Evolutionary conservation across 2,329 filamentous ascomycete species (phyloP).

Genomic region (Alternaria viburni): DNA sequence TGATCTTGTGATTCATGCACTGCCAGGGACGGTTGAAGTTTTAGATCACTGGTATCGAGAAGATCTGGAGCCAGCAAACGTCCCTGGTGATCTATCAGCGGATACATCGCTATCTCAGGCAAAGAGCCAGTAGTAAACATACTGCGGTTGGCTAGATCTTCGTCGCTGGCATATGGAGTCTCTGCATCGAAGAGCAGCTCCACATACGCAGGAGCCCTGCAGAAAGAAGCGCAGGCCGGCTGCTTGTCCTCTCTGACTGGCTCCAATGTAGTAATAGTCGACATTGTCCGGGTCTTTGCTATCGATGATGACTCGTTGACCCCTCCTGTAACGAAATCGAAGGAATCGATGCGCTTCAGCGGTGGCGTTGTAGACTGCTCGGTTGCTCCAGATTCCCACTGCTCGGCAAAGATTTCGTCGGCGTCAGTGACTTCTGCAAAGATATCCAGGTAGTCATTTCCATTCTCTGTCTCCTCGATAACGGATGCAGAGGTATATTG

Average conservation of each 20-base stretch:
- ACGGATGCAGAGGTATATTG: neutral
- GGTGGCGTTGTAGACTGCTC: neutral
- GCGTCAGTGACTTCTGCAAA: neutral
- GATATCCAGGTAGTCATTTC: neutral
- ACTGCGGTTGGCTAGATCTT: neutral
- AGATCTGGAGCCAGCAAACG: neutral
- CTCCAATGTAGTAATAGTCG: neutral
- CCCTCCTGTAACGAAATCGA: neutral
- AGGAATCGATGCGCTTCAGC: neutral
- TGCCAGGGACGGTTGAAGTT: neutral
- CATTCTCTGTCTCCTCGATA: neutral
- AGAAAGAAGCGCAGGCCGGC: neutral
- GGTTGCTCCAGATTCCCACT: neutral
- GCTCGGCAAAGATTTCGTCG: neutral
- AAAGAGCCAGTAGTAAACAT: neutral
- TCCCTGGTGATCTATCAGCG: too few species aligned
- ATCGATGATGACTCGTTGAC: neutral
- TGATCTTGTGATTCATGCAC: neutral
- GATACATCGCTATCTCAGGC: neutral
- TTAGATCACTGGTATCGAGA: constrained; percentile 1
- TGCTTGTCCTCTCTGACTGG: neutral
- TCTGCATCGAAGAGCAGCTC: constrained; percentile 8
- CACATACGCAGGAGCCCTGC: neutral
- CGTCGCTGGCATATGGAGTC: neutral
- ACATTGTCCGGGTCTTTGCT: neutral